phyloP scores from a whole-genome alignment of 306 rosid genomes.

The Rosa chinensis region DNA sequence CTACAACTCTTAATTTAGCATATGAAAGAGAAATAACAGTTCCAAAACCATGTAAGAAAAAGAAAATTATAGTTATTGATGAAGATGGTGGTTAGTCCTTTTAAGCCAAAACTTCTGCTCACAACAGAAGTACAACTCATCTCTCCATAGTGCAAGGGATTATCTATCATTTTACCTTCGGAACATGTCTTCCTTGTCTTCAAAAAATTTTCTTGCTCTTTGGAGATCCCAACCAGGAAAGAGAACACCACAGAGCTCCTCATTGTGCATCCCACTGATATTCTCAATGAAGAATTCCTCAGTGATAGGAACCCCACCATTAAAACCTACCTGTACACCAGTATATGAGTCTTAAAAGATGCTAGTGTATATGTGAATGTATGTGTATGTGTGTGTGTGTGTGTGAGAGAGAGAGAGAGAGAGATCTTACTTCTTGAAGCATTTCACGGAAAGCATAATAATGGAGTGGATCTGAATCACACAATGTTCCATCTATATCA shows the following conservation, averaged over 20 bases:
- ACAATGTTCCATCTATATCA: constrained; percentile 52
- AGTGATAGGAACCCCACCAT: constrained; percentile 45
- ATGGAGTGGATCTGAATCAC: constrained; percentile 48
- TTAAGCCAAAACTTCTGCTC: background rate
- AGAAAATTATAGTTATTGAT: background rate
- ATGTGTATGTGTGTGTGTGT: background rate
- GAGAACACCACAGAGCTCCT: constrained; percentile 32
- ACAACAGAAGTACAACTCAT: background rate
- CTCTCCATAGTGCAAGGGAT: background rate
- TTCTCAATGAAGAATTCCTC: constrained; percentile 43
- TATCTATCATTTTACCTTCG: constrained; percentile 29
- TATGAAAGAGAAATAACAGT: background rate
- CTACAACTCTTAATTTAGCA: background rate
- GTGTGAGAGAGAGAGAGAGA: background rate
- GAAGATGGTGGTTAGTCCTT: background rate
- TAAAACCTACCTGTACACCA: constrained; percentile 39
- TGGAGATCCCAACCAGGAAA: constrained; percentile 43
- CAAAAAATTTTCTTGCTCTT: constrained; percentile 34
- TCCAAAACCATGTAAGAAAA: background rate
- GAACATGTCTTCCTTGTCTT: constrained; percentile 39
- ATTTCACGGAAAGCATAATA: constrained; percentile 38
- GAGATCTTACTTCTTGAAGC: constrained; percentile 40
- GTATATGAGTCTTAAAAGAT: background rate
- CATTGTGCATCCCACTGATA: constrained; percentile 45
- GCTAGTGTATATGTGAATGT: too few relatives aligned